phyloP scores from a whole-genome alignment of 192 early-diverging fungal species.

The Coemansia sp. region DNA sequence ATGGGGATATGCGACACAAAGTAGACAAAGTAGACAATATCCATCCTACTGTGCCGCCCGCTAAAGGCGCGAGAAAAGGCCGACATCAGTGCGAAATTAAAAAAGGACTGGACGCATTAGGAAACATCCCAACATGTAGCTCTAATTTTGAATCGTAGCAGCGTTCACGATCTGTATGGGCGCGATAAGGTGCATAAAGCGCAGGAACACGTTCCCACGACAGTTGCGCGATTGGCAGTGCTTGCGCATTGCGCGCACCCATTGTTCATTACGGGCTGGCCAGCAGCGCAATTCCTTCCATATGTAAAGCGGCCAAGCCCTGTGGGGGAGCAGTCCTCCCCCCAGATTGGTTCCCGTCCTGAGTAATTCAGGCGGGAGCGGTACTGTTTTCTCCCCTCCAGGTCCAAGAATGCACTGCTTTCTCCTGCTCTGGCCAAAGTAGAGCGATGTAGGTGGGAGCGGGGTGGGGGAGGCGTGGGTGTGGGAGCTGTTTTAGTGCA shows the following conservation, averaged over 20 bases:
- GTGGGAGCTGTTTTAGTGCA: not conserved
- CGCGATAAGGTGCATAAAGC: not conserved
- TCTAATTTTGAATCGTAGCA: not conserved
- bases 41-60: slow-evolving; percentile 51
- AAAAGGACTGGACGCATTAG: not conserved
- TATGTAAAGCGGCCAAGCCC: not conserved
- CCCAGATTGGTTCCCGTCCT: not conserved
- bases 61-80: slow-evolving; percentile 3
- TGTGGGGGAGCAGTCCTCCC: not conserved
- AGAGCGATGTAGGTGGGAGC: not conserved
- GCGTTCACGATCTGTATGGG: not conserved
- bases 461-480: not conserved
- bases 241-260: not conserved
- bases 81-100: not conserved
- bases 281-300: not conserved
- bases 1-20: slow-evolving; percentile 72
- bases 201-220: not conserved
- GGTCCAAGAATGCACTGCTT: not conserved
- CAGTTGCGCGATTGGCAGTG: slow-evolving; percentile 1
- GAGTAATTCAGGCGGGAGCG: not conserved
- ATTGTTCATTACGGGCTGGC: not conserved
- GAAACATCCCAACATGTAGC: not conserved
- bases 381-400: not conserved
- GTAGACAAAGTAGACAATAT: slow-evolving; percentile 63
- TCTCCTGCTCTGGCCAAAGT: not conserved